Base-by-base conservation (phyloP, 2,329 filamentous ascomycete species). In the Colletotrichum kahawae region DNA sequence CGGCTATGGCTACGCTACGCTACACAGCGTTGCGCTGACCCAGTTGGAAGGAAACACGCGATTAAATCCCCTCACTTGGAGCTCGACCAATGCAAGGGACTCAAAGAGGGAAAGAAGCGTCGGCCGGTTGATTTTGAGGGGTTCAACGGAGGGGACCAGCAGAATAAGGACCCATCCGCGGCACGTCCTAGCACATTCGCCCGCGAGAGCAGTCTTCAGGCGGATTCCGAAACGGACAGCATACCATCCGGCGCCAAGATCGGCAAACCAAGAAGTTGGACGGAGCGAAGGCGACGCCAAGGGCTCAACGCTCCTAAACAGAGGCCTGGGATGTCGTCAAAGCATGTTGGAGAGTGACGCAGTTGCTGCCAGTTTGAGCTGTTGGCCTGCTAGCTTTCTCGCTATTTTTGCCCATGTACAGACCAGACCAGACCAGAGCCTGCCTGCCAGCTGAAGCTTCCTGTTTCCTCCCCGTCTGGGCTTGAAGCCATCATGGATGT, bases 221-320 rank as follows among this genome's bases (percentile, higher is more conserved):
- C 54, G 43, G 43, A 63, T 64, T 72, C 62, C 69, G 62, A 72
- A 67, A 67, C 69, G 56, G 63, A 72, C 38, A 67, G 56, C 56
- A 75, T 75, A 67, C 63, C 68, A 67, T 56, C 68, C 54, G 68
- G 63, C 43, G 68, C 68, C 72, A 67, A 75, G 72, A 75, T 72
- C 72, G 72, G 57, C 71, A 70, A 70, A 43, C 38, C 59, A 71
- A 66, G 56, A 64, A 75, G 68, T 75, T 75, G 72, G 69, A 72
- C 69, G 63, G 56, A 72, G 56, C 72, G 36, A 64, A 56, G 43
- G 62, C 43, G 29, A 64, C 70, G 63, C 69, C 72, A 72, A 67
- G 72, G 62, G 56, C 34, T 64, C 63, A 75, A 63, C 69, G 43
- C 48, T 51, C 38, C 56, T 34, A 67, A 34, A 71, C 36, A 14